These are phyloP conservation scores for Plasmodium relictum DNA, from an alignment of 169 alveolate genomes.

Conservation along the genomic window DNA sequence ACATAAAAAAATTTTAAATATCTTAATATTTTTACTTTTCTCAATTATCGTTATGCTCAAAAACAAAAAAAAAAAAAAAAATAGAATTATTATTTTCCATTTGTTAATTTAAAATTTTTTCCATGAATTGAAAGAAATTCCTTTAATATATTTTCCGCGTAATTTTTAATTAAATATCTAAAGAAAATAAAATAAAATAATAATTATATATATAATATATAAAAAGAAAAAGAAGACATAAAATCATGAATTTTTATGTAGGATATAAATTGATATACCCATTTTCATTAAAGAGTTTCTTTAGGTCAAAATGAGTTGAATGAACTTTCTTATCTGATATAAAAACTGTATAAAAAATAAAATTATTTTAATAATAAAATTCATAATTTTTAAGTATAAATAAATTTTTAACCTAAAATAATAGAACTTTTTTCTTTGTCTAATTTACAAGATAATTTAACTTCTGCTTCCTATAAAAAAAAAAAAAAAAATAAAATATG, in stretches of 20 bases:
- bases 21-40: neutral
- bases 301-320: constrained; percentile 37
- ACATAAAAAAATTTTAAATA: neutral
- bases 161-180: constrained; percentile 20
- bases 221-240: neutral
- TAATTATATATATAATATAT: neutral
- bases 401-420: constrained; percentile 16
- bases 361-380: neutral
- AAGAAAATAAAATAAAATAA: neutral
- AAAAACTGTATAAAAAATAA: constrained; percentile 16
- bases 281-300: constrained; percentile 35
- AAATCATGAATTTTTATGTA: neutral
- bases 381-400: neutral
- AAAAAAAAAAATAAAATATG: neutral
- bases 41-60: neutral
- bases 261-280: constrained; percentile 7
- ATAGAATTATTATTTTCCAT: neutral
- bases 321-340: constrained; percentile 17
- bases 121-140: constrained; percentile 40
- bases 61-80: neutral
- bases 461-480: constrained; percentile 11
- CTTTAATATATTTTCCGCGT: constrained; percentile 29
- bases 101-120: constrained; percentile 11
- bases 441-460: constrained; percentile 28
- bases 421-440: constrained; percentile 29